Evolutionary conservation across 306 rosid species (phyloP).

Genomic region (Acmispon strigosus): DNA sequence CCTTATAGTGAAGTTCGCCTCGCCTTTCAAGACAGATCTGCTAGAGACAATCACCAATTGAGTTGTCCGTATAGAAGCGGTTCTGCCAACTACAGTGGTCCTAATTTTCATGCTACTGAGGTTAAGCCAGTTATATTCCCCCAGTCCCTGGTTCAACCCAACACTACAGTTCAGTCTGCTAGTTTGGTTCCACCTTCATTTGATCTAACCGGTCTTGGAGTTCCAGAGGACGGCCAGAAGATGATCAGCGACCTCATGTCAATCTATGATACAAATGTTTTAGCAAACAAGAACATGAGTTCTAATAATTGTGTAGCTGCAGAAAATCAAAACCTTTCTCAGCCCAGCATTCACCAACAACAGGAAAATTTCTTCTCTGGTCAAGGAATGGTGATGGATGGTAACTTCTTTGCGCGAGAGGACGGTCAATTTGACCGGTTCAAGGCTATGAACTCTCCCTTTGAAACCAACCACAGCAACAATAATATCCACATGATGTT

Average conservation of each 20-base stretch:
- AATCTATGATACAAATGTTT: slow-evolving; percentile 36
- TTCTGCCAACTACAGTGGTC: slow-evolving; percentile 23
- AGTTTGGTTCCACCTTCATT: slow-evolving; percentile 40
- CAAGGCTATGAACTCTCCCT: slow-evolving; percentile 37
- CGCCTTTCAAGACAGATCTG: slow-evolving; percentile 51
- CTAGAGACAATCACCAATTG: slow-evolving; percentile 66
- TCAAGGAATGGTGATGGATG: slow-evolving; percentile 43
- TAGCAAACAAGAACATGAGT: slow-evolving; percentile 29
- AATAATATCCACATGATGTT: slow-evolving; percentile 38
- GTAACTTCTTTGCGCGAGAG: slow-evolving; percentile 37
- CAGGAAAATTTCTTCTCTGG: slow-evolving; percentile 32
- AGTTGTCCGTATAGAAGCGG: slow-evolving; percentile 29
- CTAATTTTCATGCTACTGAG: slow-evolving; percentile 46
- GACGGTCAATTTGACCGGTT: slow-evolving; percentile 50
- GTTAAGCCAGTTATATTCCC: slow-evolving; percentile 52
- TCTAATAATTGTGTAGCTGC: slow-evolving; percentile 10
- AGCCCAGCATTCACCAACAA: slow-evolving; percentile 29
- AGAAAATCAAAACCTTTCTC: slow-evolving; percentile 36
- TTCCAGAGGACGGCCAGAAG: slow-evolving; percentile 53
- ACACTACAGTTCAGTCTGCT: slow-evolving; percentile 26
- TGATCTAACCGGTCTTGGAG: slow-evolving; percentile 43
- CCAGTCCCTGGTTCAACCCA: slow-evolving; percentile 37
- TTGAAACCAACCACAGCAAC: slow-evolving; percentile 38
- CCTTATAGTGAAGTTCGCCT: slow-evolving; percentile 44
- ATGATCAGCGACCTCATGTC: slow-evolving; percentile 55